Evolutionary conservation across 306 rosid genomes (phyloP), one percentile per base, ranked within the genome.

Genomic region (Sicyos edulis): DNA sequence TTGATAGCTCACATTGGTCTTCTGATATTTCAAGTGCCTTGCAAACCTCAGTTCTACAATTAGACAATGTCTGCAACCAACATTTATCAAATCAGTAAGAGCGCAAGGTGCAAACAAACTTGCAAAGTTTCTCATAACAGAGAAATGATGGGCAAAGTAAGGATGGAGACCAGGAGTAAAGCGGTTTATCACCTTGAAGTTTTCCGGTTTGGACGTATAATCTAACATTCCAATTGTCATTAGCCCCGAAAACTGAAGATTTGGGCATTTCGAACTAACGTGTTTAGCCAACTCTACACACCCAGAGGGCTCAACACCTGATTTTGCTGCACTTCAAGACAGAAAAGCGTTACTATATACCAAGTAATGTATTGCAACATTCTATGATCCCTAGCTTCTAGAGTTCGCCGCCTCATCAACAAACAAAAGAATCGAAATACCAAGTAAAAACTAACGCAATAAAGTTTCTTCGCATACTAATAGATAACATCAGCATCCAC

Each of bases 181-280:
- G 17, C 20, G 63, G 49, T 62, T 37, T 0, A 10, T 76, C 52
- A 93, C 98, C 96, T 88, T 83, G 81, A 93, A 91, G 80, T 93
- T 93, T 85, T 93, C 97, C 3, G 95, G 97, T 19, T 95, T 90
- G 40, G 92, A 89, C 60, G 97, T 59, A 73, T 93, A 90, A 75
- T 93, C 98, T 24, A 78, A 81, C 98, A 93, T 93, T 58, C 98
- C 98, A 85, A 88, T 91, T 51, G 97, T 93, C 97, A 93, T 93
- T 55, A 93, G 79, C 59, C 98, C 96, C 80, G 81, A 83, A 77
- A 93, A 88, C 79, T 87, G 86, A 24, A 93, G 97, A 81, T 90
- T 85, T 81, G 88, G 85, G 82, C 96, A 86, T 78, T 76, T 81
- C 44, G 44, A 70, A 54, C 74, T 81, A 71, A 93, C 88, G 82